phyloP scores from a whole-genome alignment of 2,329 filamentous ascomycete genomes.

The Claviceps sp. region DNA sequence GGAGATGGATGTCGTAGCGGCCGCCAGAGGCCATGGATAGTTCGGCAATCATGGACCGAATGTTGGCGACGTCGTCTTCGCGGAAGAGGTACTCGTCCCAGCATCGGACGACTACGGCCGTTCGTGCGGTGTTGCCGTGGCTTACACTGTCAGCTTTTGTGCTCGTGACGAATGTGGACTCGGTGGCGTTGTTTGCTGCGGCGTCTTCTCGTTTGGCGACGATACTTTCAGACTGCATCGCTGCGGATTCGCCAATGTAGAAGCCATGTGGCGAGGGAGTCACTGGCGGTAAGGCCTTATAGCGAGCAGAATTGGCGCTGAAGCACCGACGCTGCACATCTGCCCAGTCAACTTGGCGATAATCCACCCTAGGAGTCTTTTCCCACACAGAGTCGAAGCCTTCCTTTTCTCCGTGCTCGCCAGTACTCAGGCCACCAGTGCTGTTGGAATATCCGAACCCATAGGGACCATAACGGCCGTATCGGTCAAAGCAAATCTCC shows the following conservation, averaged over 20 bases:
- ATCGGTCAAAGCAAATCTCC: conserved; percentile 87
- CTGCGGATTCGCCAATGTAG: conserved; percentile 21
- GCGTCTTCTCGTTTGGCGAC: not conserved
- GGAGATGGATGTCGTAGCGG: conserved; percentile 74
- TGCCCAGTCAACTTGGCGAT: conserved; percentile 63
- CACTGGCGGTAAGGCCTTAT: conserved; percentile 34
- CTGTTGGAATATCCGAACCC: conserved; percentile 73
- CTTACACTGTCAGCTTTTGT: conserved; percentile 2
- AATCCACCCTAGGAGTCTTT: conserved; percentile 60
- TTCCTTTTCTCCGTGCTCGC: conserved; percentile 69
- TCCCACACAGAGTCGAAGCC: conserved; percentile 72
- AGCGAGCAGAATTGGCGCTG: conserved; percentile 56
- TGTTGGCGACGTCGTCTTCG: conserved; percentile 66
- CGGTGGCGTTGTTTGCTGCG: not conserved
- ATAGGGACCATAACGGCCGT: conserved; percentile 78
- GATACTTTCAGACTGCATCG: not conserved
- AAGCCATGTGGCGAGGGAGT: conserved; percentile 34
- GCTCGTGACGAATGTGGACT: conserved; percentile 1
- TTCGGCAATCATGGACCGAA: conserved; percentile 76
- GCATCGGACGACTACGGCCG: conserved; percentile 67
- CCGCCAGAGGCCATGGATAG: conserved; percentile 68
- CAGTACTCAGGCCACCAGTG: conserved; percentile 71
- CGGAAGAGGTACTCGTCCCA: conserved; percentile 73
- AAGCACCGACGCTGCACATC: conserved; percentile 64
- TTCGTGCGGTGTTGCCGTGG: conserved; percentile 26